Evolutionary conservation across 208 protist species (phyloP).

Genomic region (Phytomonas sp.): DNA sequence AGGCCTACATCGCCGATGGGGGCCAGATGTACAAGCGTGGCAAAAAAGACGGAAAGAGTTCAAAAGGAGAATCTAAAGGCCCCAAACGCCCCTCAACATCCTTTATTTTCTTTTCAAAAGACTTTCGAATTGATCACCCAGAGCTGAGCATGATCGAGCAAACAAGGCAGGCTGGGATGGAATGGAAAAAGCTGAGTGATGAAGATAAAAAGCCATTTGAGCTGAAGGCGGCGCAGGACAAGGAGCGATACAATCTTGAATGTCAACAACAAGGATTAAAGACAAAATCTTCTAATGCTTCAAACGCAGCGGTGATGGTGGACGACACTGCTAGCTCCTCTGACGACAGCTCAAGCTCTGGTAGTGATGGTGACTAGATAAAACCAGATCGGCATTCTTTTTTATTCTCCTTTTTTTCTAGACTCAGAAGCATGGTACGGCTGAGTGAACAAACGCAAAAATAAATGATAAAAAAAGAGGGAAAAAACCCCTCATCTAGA

Average conservation of each 20-base stretch:
- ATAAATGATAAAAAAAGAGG: background rate
- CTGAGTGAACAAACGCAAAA: background rate
- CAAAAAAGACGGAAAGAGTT: constrained; percentile 19
- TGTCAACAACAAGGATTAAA: constrained; percentile 3
- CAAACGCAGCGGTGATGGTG: background rate
- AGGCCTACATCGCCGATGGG: constrained; percentile 55
- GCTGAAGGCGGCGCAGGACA: constrained; percentile 67
- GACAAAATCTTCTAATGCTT: background rate
- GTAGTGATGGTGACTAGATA: background rate
- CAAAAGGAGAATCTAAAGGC: constrained; percentile 59
- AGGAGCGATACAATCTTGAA: constrained; percentile 73
- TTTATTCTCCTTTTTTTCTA: background rate
- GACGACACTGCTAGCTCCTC: background rate
- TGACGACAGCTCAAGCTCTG: background rate
- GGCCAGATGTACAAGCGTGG: constrained; percentile 48
- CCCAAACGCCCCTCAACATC: constrained; percentile 74
- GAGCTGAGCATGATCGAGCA: constrained; percentile 49
- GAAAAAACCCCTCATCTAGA: background rate
- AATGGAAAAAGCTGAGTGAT: constrained; percentile 55
- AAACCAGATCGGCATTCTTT: background rate
- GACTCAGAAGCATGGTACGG: background rate
- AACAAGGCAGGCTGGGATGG: constrained; percentile 48
- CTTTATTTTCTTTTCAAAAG: constrained; percentile 73
- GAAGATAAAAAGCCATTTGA: constrained; percentile 77
- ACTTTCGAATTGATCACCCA: constrained; percentile 60